Percentiles rank a stretch among this genome's conserved stretches.
phyloP scores from a whole-genome alignment of 2,329 filamentous ascomycete genomes.

The Saccharata proteae region DNA sequence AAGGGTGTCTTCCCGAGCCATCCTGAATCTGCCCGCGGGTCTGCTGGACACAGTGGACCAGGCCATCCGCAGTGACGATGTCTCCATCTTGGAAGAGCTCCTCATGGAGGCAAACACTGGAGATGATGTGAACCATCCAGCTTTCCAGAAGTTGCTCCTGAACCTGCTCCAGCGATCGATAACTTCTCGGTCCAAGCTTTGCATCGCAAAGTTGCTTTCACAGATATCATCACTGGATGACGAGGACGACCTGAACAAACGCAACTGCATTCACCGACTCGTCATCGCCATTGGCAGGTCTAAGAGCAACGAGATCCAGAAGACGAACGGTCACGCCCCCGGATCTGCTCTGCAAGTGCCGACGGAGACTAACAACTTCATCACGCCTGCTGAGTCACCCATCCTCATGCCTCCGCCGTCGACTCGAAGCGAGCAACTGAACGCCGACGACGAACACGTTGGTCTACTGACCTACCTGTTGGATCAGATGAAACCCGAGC shows the following conservation, averaged over 20 bases:
- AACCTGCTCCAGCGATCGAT: slow-evolving; percentile 71
- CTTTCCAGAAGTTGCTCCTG: slow-evolving; percentile 56
- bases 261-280: slow-evolving; percentile 85
- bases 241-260: slow-evolving; percentile 81
- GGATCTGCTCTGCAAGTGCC: slow-evolving; percentile 26
- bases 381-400: slow-evolving; percentile 66
- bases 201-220: slow-evolving; percentile 58
- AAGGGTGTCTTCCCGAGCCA: slow-evolving; percentile 62
- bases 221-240: slow-evolving; percentile 66
- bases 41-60: slow-evolving; percentile 61
- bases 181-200: slow-evolving; percentile 53
- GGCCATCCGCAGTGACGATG: slow-evolving; percentile 58
- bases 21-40: slow-evolving; percentile 56
- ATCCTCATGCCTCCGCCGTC: slow-evolving; percentile 48
- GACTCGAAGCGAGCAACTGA: slow-evolving; percentile 54
- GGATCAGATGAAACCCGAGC: slow-evolving; percentile 53
- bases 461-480: slow-evolving; percentile 53
- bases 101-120: slow-evolving; percentile 47
- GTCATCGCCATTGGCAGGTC: slow-evolving; percentile 84
- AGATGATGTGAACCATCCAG: slow-evolving; percentile 34
- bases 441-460: slow-evolving; percentile 63
- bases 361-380: slow-evolving; percentile 54
- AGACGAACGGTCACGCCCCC: slow-evolving; percentile 30
- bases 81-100: slow-evolving; percentile 40
- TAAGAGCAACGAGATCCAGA: slow-evolving; percentile 39